Percentiles rank a stretch among this genome's conserved stretches.
Conservation (phyloP, 2,329 filamentous ascomycete genomes). For the Stachybotrys elegans region DNA sequence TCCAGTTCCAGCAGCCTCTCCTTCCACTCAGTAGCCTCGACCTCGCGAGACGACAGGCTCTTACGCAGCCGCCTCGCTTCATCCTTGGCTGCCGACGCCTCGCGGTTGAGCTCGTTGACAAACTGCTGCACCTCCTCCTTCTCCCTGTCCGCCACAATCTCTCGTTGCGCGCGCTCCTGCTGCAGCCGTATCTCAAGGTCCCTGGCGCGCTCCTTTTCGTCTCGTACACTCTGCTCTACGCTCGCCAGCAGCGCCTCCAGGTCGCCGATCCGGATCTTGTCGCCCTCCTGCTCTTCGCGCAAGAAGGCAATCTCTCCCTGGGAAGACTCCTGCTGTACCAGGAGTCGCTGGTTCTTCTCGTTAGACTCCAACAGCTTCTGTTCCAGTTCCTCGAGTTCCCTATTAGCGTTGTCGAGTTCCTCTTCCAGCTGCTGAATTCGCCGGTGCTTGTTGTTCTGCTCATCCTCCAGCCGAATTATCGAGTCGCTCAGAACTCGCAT, state of each 20-base stretch:
- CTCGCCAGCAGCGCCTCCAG: constrained; percentile 78
- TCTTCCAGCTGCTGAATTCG: constrained; percentile 79
- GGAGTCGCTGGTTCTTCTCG: constrained; percentile 79
- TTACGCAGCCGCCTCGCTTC: constrained; percentile 79
- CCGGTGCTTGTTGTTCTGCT: constrained; percentile 71
- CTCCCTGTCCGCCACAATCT: constrained; percentile 79
- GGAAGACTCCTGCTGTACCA: constrained; percentile 86
- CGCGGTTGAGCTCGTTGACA: constrained; percentile 85
- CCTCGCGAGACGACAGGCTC: constrained; percentile 74
- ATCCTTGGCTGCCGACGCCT: constrained; percentile 77
- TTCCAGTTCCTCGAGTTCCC: constrained; percentile 81
- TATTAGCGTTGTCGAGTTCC: constrained; percentile 77
- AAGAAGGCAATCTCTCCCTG: constrained; percentile 93
- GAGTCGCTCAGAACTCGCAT: constrained; percentile 89
- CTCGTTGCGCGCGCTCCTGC: constrained; percentile 78
- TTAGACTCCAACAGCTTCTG: constrained; percentile 79
- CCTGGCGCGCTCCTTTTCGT: constrained; percentile 71
- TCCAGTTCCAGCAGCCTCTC: constrained; percentile 87
- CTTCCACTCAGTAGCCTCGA: constrained; percentile 87
- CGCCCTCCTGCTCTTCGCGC: constrained; percentile 90
- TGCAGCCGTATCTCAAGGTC: constrained; percentile 72
- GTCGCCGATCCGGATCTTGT: constrained; percentile 97
- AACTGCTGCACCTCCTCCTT: constrained; percentile 94
- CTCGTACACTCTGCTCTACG: constrained; percentile 72
- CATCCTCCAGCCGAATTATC: constrained; percentile 82